These are phyloP conservation scores for Stentor roeselii DNA, from an alignment of 73 alveolate genomes.

Conservation along the genomic window DNA sequence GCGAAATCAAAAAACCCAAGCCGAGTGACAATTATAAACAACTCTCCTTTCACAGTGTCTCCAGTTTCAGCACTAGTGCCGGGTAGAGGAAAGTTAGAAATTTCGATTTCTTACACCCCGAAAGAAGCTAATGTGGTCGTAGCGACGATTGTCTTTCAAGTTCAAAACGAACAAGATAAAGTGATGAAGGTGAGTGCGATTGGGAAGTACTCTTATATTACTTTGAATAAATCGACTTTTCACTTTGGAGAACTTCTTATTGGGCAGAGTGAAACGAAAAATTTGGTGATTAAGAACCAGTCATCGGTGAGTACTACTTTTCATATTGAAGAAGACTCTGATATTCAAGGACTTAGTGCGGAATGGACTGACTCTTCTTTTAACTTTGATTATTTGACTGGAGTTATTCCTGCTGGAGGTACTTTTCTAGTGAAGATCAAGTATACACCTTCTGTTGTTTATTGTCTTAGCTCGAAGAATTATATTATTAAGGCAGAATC, in stretches of 20 bases:
- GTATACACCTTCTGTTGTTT: slow-evolving; percentile 82
- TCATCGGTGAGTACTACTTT: slow-evolving; percentile 89
- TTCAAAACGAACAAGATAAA: slow-evolving; percentile 81
- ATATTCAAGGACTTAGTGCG: slow-evolving; percentile 43
- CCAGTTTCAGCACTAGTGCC: slow-evolving; percentile 63
- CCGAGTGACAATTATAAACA: not conserved
- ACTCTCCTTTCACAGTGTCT: slow-evolving; percentile 65
- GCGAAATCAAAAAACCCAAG: slow-evolving; percentile 36
- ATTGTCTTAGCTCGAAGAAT: slow-evolving; percentile 75
- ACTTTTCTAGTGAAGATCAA: slow-evolving; percentile 82
- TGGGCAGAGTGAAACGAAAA: slow-evolving; percentile 79
- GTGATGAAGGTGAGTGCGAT: slow-evolving; percentile 89
- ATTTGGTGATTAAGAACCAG: slow-evolving; percentile 75
- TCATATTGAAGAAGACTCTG: slow-evolving; percentile 73
- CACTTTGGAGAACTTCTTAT: slow-evolving; percentile 27
- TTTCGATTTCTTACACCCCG: slow-evolving; percentile 80
- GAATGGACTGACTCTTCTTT: slow-evolving; percentile 90
- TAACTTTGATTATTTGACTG: slow-evolving; percentile 71
- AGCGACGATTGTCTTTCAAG: slow-evolving; percentile 79
- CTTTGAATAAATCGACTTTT: slow-evolving; percentile 74
- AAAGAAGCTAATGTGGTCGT: slow-evolving; percentile 83
- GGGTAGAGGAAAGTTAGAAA: slow-evolving; percentile 68
- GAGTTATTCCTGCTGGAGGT: slow-evolving; percentile 91
- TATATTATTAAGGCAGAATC: slow-evolving; percentile 80
- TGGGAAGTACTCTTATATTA: slow-evolving; percentile 93